phyloP scores from a whole-genome alignment of 345 rosid genomes.

The Arabidopsis arenosa region DNA sequence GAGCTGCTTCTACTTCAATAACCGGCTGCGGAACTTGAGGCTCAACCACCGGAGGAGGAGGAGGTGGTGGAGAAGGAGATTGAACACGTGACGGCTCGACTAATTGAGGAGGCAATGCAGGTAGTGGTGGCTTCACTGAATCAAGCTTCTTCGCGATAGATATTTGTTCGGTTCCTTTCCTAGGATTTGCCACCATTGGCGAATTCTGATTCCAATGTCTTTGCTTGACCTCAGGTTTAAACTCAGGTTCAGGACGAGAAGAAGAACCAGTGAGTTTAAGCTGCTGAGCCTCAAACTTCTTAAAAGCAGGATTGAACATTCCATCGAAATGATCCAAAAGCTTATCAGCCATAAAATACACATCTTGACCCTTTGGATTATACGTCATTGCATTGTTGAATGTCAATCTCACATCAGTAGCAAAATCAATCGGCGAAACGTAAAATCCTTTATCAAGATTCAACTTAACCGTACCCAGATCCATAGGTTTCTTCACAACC shows the following conservation, averaged over 20 bases:
- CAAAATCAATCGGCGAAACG: constrained; percentile 62
- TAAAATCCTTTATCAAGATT: constrained; percentile 57
- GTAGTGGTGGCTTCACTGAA: constrained; percentile 31
- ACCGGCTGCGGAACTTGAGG: constrained; percentile 49
- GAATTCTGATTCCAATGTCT: constrained; percentile 35
- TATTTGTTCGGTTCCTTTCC: constrained; percentile 38
- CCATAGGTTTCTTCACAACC: constrained; percentile 75
- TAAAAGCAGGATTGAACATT: constrained; percentile 50
- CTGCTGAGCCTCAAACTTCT: constrained; percentile 40
- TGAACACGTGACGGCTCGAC: constrained; percentile 9
- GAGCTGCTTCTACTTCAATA: background rate
- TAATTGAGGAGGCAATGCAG: constrained; percentile 32
- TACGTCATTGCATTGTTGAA: constrained; percentile 75
- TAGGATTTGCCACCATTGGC: background rate
- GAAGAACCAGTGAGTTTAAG: constrained; percentile 22
- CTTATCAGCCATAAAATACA: constrained; percentile 58
- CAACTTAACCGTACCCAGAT: constrained; percentile 73
- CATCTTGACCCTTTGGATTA: constrained; percentile 78
- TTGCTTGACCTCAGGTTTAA: constrained; percentile 31
- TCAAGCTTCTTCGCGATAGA: constrained; percentile 40
- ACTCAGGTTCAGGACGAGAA: constrained; percentile 13
- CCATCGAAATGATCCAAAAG: constrained; percentile 56
- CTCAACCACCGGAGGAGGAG: constrained; percentile 16
- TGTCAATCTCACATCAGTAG: constrained; percentile 70
- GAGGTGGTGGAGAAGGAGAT: constrained; percentile 27